A percentile compares a stretch with the other conserved stretches of the same genome.
phyloP scores from a whole-genome alignment of 2,329 filamentous ascomycete species.

The Aspergillus novoparasiticus region DNA sequence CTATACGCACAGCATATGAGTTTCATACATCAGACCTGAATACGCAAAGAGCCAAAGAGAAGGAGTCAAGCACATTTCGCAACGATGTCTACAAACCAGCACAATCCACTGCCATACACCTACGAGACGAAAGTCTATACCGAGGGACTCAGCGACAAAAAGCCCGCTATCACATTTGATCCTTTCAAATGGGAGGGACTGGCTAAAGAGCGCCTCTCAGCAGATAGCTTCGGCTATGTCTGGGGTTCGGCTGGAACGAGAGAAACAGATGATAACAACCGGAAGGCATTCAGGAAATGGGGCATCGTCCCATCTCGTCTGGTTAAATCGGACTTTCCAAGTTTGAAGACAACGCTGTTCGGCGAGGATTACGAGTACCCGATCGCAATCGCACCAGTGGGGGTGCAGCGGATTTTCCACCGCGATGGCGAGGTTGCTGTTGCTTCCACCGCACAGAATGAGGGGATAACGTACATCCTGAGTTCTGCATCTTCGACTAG shows the following conservation, averaged over 20 bases:
- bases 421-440: conserved; percentile 64
- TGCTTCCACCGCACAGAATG: conserved; percentile 59
- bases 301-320: conserved; percentile 28
- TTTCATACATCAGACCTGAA: background rate
- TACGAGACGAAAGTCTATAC: conserved; percentile 49
- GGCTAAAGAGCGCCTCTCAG: conserved; percentile 52
- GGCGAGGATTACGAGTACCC: conserved; percentile 52
- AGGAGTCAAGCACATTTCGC: background rate
- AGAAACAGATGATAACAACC: conserved; percentile 33
- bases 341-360: conserved; percentile 56
- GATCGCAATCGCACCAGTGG: conserved; percentile 67
- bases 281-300: conserved; percentile 34
- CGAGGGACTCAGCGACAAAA: conserved; percentile 48
- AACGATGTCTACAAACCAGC: background rate
- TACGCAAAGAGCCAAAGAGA: background rate
- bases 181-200: conserved; percentile 57
- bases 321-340: conserved; percentile 41
- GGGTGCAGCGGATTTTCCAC: conserved; percentile 70
- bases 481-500: conserved; percentile 64
- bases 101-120: conserved; percentile 11
- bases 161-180: conserved; percentile 58
- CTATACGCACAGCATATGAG: background rate
- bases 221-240: conserved; percentile 61
- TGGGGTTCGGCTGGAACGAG: conserved; percentile 55
- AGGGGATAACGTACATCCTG: conserved; percentile 66